Conservation (phyloP, 192 early-diverging fungal genomes). For the Coemansia sp. region DNA sequence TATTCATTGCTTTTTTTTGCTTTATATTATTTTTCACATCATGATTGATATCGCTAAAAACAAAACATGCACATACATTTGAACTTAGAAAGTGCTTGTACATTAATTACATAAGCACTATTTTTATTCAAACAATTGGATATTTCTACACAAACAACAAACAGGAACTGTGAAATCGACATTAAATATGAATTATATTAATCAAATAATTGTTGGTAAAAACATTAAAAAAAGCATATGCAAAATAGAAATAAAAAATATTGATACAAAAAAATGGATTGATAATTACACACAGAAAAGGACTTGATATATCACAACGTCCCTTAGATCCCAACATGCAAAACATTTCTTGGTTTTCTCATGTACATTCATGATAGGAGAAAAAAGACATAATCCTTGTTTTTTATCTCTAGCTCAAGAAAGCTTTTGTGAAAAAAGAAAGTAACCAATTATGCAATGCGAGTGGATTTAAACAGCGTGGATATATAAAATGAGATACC, state of each 20-base stretch:
- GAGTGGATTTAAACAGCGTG: neutral
- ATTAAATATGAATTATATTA: neutral
- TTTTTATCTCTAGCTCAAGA: neutral
- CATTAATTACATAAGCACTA: slow-evolving; percentile 5
- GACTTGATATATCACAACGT: too few species aligned
- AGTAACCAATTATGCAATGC: neutral
- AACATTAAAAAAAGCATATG: neutral
- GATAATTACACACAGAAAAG: neutral
- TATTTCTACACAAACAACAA: neutral
- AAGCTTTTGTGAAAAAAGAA: neutral
- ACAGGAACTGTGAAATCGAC: neutral
- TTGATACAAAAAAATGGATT: slow-evolving; percentile 7
- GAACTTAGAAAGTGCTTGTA: neutral
- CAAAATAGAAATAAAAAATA: slow-evolving; percentile 4
- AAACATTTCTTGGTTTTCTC: too few species aligned
- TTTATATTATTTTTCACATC: neutral
- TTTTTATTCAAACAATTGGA: slow-evolving; percentile 3
- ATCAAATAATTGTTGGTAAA: neutral
- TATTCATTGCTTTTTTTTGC: too few species aligned
- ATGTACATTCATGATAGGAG: too few species aligned
- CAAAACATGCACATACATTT: neutral
- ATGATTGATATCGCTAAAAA: slow-evolving; percentile 3
- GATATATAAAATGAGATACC: neutral
- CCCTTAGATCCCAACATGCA: too few species aligned
- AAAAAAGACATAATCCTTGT: neutral